phyloP scores from a whole-genome alignment of 148 eudicot genomes.

The Cornus florida region DNA sequence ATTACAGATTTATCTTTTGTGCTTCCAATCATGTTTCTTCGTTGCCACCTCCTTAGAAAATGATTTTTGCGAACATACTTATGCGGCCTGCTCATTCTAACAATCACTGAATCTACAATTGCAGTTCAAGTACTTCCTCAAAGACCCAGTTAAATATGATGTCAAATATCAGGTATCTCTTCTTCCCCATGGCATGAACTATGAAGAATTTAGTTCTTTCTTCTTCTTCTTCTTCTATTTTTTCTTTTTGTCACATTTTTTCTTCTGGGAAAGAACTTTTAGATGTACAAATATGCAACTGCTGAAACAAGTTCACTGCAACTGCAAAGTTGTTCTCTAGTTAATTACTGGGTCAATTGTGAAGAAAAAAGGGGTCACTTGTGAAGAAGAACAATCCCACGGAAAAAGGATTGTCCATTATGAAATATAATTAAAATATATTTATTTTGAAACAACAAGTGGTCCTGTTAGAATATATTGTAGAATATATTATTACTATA shows the following conservation, averaged over 20 bases:
- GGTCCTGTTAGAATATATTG: no score
- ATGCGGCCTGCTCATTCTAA: background rate
- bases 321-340: background rate
- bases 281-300: background rate
- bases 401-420: no score
- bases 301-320: background rate
- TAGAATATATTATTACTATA: no score
- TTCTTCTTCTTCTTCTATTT: no score
- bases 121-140: constrained; percentile 87
- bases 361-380: no score
- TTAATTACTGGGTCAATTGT: no score
- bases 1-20: no score
- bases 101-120: background rate
- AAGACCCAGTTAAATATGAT: constrained; percentile 90
- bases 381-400: no score
- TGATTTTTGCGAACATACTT: background rate
- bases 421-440: no score
- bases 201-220: no score
- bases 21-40: background rate
- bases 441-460: no score
- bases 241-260: background rate
- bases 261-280: background rate
- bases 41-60: background rate
- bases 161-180: constrained; percentile 87
- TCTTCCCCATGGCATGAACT: constrained; percentile 3